Conservation (phyloP, 169 alveolate species). For the Cryptosporidium parvum region DNA sequence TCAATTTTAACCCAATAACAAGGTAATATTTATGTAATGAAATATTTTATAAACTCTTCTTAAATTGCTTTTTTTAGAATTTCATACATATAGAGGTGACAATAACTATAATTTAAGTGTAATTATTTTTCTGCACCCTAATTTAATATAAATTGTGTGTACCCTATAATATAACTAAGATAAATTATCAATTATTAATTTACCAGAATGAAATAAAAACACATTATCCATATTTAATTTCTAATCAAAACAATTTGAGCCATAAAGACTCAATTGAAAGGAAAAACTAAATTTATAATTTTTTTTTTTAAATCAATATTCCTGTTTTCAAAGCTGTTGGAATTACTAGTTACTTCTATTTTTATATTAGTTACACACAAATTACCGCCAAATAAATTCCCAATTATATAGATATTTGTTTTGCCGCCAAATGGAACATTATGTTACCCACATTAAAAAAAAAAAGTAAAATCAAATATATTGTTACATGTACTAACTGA, state of each 20-base stretch:
- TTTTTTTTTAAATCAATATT: background rate
- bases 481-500: background rate
- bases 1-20: background rate
- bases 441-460: slow-evolving; percentile 23
- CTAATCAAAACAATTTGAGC: background rate
- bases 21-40: background rate
- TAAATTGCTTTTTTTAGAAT: background rate
- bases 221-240: too few relatives aligned
- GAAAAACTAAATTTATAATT: too few relatives aligned
- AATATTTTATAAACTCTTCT: background rate
- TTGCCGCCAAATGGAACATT: background rate
- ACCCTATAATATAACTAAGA: background rate
- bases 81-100: background rate
- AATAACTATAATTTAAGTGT: background rate
- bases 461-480: background rate
- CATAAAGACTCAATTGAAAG: background rate
- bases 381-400: background rate
- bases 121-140: slow-evolving; percentile 14
- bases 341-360: background rate
- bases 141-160: slow-evolving; percentile 17
- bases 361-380: background rate
- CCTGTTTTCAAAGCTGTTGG: background rate
- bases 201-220: background rate
- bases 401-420: slow-evolving; percentile 1
- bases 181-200: background rate